Evolutionary conservation across 2,329 filamentous ascomycete genomes (phyloP).

Genomic region (Myriosclerotinia curreyana): DNA sequence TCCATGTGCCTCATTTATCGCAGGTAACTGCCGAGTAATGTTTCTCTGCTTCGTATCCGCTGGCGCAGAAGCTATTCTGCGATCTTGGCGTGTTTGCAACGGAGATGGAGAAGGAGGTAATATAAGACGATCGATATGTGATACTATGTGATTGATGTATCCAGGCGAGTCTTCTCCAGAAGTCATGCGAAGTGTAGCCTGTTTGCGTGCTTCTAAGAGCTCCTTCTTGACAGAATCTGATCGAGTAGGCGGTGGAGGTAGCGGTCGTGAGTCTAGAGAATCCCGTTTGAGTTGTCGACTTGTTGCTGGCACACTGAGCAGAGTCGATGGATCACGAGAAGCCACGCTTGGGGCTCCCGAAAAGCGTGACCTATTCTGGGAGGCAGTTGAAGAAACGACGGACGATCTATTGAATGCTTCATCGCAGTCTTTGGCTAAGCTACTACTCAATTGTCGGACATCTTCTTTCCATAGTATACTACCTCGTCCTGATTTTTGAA

Average conservation of each 20-base stretch:
- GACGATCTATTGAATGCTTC: slow-evolving; percentile 78
- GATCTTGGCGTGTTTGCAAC: slow-evolving; percentile 32
- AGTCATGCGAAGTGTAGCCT: slow-evolving; percentile 35
- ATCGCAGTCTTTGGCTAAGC: slow-evolving; percentile 86
- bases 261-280: slow-evolving; percentile 33
- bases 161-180: slow-evolving; percentile 39
- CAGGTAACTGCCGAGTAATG: slow-evolving; percentile 29
- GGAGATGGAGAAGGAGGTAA: slow-evolving; percentile 39
- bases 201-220: slow-evolving; percentile 35
- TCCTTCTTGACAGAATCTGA: slow-evolving; percentile 37
- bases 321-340: slow-evolving; percentile 11
- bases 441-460: slow-evolving; percentile 76
- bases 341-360: slow-evolving; percentile 14
- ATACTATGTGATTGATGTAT: slow-evolving; percentile 58
- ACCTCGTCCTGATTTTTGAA: slow-evolving; percentile 26
- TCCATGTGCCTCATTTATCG: slow-evolving; percentile 33
- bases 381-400: slow-evolving; percentile 37
- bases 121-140: slow-evolving; percentile 57
- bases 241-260: slow-evolving; percentile 37
- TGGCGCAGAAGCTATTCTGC: slow-evolving; percentile 49
- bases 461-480: slow-evolving; percentile 63
- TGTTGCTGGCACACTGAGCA: slow-evolving; percentile 2
- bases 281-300: slow-evolving; percentile 23
- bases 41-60: slow-evolving; percentile 26
- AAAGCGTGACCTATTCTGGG: slow-evolving; percentile 13